Conservation (phyloP, 108 stramenopile species). For the Aurantiochytrium sp. region DNA sequence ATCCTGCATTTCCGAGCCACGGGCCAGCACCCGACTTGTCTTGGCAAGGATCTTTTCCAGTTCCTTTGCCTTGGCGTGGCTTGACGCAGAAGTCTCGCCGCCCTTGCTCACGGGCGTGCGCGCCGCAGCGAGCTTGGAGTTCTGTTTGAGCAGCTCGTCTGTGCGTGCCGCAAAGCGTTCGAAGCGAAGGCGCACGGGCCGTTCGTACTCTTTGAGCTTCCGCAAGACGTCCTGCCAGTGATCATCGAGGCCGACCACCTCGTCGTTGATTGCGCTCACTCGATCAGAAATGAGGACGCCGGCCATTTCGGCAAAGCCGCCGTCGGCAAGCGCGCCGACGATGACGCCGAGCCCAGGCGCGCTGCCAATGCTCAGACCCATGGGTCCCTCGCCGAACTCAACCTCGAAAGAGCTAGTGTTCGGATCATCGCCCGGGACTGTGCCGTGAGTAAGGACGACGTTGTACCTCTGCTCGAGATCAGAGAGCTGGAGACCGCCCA, state of each 20-base stretch:
- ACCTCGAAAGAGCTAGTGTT: background rate
- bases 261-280: background rate
- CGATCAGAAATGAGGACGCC: background rate
- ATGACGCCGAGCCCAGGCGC: background rate
- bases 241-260: background rate
- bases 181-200: background rate
- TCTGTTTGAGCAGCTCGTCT: background rate
- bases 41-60: background rate
- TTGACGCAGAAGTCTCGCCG: background rate
- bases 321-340: background rate
- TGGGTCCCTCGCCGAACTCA: background rate
- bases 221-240: constrained; percentile 9
- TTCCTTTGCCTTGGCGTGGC: background rate
- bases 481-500: background rate
- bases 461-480: constrained; percentile 15
- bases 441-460: background rate
- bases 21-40: background rate
- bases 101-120: background rate
- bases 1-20: background rate
- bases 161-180: background rate
- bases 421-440: background rate
- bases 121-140: background rate
- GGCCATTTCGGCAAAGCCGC: constrained; percentile 10
- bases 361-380: background rate
- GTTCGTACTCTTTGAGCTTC: constrained; percentile 2